Base-by-base conservation (phyloP, 2,329 filamentous ascomycete genomes). In the Thermomyces lanuginosus region DNA sequence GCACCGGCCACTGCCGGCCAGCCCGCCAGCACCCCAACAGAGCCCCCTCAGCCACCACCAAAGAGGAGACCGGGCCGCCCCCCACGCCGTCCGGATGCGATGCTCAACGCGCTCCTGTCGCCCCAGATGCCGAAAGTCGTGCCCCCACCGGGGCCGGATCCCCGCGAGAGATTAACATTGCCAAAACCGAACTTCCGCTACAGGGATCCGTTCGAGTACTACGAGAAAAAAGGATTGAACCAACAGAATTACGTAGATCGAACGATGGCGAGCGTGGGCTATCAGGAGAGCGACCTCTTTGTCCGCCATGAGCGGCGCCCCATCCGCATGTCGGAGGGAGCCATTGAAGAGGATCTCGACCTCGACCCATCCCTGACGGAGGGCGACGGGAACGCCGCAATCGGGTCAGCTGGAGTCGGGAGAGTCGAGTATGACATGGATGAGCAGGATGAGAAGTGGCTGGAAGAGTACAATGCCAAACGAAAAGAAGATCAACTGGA, bases 391-490 rank as follows among this genome's bases (percentile, higher is more conserved):
- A 61, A 66, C 28, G 51, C 58, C 16, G 55, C 58, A 4, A 54
- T 60, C 20, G 56, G 60, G 4, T 55, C 55, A 18, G 58, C 56
- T 27, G 60, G 60, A 10, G 66, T 91, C 20, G 81, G 82, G 8
- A 74, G 81, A 30, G 89, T 98, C 11, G 89, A 98, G 49, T 98
- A 98, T 49, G 89, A 98, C 51, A 98, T 98, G 89, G 89, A 98
- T 46, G 89, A 98, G 54, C 89, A 98, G 46, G 89, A 98, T 49
- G 83, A 92, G 39, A 82, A 84, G 58, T 98, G 89, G 89, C 61
- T 98, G 14, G 78, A 89, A 40, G 69, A 72, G 20, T 72, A 86
- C 47, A 98, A 98, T 43, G 57, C 61, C 8, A 72, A 78, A 42
- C 72, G 89, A 31, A 79, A 74, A 46, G 65, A 69, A 13, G 69